These are phyloP conservation scores for Anaeromyces robustus DNA, from an alignment of 192 early-diverging fungal genomes.

Conservation along the genomic window DNA sequence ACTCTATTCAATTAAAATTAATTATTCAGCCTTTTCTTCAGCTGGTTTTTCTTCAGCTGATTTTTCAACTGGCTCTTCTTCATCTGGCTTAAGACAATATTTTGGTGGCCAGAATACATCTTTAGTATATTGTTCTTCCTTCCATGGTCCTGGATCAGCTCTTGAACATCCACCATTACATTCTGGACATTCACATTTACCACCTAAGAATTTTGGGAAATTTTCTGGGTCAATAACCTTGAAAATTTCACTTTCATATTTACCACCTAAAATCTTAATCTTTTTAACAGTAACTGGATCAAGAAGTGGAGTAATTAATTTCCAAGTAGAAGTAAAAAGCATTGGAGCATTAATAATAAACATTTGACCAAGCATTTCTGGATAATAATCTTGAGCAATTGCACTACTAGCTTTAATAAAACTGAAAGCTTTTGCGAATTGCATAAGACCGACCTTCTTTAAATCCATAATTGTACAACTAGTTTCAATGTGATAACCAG, in stretches of 20 bases:
- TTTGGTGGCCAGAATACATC: not conserved
- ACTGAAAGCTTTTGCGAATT: constrained; percentile 50
- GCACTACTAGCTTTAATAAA: constrained; percentile 58
- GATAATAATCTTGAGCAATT: constrained; percentile 86
- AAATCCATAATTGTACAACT: constrained; percentile 83
- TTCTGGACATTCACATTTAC: constrained; percentile 52
- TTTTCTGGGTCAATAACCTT: constrained; percentile 48
- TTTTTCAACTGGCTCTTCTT: not conserved
- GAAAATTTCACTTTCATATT: constrained; percentile 36
- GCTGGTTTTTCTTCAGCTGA: not conserved
- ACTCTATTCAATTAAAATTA: too few relatives aligned
- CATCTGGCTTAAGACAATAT: not conserved
- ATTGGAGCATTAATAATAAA: constrained; percentile 87
- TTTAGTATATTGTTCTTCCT: constrained; percentile 6
- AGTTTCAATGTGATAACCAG: constrained; percentile 55
- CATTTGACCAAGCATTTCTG: constrained; percentile 80
- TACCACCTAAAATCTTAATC: constrained; percentile 47
- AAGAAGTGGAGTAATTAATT: constrained; percentile 56
- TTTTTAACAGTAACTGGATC: constrained; percentile 46
- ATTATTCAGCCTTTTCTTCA: not conserved
- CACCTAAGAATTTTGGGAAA: constrained; percentile 54
- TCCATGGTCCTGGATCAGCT: constrained; percentile 32
- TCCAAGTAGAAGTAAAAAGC: constrained; percentile 73
- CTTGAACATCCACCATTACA: constrained; percentile 49
- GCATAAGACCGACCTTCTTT: constrained; percentile 61